A percentile compares a stretch with the other conserved stretches of the same genome.
Conservation (phyloP, 345 rosid genomes). For the Syzygium grande region DNA sequence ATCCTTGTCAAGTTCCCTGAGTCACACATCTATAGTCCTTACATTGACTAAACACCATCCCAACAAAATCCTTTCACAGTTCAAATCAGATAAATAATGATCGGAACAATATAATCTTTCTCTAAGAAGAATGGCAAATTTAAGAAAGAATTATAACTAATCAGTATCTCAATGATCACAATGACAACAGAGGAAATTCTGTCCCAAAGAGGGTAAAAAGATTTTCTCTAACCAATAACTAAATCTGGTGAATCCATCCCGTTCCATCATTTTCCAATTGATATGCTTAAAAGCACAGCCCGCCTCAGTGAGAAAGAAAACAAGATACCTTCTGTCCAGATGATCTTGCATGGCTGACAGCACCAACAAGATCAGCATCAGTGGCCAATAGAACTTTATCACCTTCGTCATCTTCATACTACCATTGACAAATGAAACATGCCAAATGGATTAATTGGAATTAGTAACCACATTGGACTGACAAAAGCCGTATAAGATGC, state of each 20-base stretch:
- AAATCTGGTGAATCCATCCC: not conserved
- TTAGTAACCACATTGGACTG: not conserved
- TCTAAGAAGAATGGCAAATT: not conserved
- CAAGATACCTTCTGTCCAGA: slow-evolving; percentile 56
- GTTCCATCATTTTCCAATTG: not conserved
- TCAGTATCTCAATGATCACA: not conserved
- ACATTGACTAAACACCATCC: not conserved
- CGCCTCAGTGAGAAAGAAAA: not conserved
- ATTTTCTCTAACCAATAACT: not conserved
- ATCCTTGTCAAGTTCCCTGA: not conserved
- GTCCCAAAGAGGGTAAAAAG: not conserved
- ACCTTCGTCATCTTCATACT: slow-evolving; percentile 95
- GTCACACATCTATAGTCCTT: not conserved
- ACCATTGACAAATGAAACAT: not conserved
- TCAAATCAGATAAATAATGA: not conserved
- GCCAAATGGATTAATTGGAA: not conserved
- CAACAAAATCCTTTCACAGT: not conserved
- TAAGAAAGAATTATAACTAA: not conserved
- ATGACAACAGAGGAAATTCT: not conserved
- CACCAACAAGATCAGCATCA: slow-evolving; percentile 70
- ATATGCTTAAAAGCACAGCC: not conserved
- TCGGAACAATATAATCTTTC: not conserved
- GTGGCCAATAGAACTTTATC: slow-evolving; percentile 74
- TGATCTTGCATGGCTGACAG: slow-evolving; percentile 60
- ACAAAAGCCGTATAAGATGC: not conserved